Evolutionary conservation across 2,329 filamentous ascomycete genomes (phyloP), one percentile per base, ranked within the genome.

Genomic region (Ophiocordyceps camponoti-leonardi): DNA sequence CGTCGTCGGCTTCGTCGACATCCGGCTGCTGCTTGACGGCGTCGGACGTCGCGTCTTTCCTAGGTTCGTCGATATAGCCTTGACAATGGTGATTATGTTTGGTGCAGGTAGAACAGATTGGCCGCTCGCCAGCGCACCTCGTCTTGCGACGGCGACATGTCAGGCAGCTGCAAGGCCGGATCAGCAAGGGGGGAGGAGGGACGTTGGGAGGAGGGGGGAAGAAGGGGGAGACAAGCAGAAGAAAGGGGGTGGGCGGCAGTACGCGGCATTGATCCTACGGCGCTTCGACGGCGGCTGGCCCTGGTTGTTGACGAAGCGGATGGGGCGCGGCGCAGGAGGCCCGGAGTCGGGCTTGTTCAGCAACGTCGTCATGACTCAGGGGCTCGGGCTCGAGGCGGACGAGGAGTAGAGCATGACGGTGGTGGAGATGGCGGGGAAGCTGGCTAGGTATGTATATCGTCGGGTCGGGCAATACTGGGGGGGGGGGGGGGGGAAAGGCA

Each of bases 231-330:
- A 13, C 12, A 22, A 16, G 19, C 4, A 26, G 19, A 13, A 12
- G 35, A 7, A 6, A 18, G 14, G 37, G 30, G 40, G 0, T 23
- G 35, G 43, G 72, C 79, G 30, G 30, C 11, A 13, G 62, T 71
- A 84, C 77, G 84, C 84, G 56, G 83, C 81, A 64, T 81, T 86
- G 56, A 90, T 84, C 54, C 84, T 73, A 58, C 84, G 74, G 54
- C 83, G 72, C 63, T 88, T 90, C 23, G 81, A 81, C 49, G 84
- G 83, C 43, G 84, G 84, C 52, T 85, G 81, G 50, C 84, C 83
- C 63, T 87, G 82, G 56, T 81, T 86, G 51, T 86, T 83, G 54
- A 90, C 83, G 60, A 88, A 90, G 54, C 83, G 81, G 53, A 86
- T 84, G 59, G 74, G 72, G 60, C 74, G 77, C 47, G 66, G 71